Evolutionary conservation across 495 filamentous ascomycete species (phyloP), one percentile per base, ranked within the genome.

Genomic region (Amphirosellinia nigrospora): DNA sequence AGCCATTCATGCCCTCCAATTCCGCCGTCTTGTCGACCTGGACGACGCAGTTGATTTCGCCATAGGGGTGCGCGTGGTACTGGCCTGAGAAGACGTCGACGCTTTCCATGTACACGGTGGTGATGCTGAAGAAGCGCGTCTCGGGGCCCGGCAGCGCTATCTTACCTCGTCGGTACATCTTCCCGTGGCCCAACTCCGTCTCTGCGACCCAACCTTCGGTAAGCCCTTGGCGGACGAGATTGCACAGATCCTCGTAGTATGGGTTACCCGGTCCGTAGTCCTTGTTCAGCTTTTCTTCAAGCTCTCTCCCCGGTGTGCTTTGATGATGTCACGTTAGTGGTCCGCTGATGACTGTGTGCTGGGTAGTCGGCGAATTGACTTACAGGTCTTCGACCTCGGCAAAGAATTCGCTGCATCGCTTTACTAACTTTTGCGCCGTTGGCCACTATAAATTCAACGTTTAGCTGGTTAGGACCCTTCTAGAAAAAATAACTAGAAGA

Each of bases 1-100:
- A 85, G 16, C 80, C 81, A 64, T 78, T 74, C 80, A 84, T 80
- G 1, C 83, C 80, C 70, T 77, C 82, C 59, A 84, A 68, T 70
- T 83, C 77, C 4, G 81, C 80, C 30, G 70, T 73, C 28, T 73
- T 38, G 68, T 83, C 81, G 53, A 83, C 72, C 61, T 80, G 82
- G 21, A 85, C 73, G n/a, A 84, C 79, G 72, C 82, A 83, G 61
- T 85, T 84, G 72, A 85, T 84, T 74, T 84, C 82, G 64, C 82
- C 82, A 63, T 83, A 85, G 1, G 82, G 83, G 75, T 85, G 83
- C 8, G 75, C 72, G 59, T 84, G 82, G 63, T 86, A 82, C 59
- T 84, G 83, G 8, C 84, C 84, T 10, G 74, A 71, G 66, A 77
- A 84, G 36, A 73, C 81, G 15, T 78, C 77, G 15, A 80, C 45